Base-by-base conservation (phyloP, 2,329 filamentous ascomycete genomes). In the Trichophyton verrucosum region DNA sequence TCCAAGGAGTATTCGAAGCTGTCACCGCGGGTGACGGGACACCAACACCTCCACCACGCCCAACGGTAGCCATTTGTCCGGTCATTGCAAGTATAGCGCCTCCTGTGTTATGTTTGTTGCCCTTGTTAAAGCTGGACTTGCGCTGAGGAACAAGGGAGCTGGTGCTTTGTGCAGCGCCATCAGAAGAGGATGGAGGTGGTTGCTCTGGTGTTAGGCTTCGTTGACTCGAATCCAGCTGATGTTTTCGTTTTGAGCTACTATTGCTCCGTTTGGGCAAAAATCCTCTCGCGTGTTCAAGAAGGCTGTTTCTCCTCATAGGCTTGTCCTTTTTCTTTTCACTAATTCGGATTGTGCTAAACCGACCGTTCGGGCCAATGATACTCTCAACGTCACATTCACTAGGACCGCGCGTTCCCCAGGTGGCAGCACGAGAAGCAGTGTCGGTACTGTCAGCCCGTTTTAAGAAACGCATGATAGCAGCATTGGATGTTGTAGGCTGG, bases 11-110 rank as follows among this genome's bases (percentile, higher is more conserved):
- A n/a, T 5, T 44, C 59, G 65, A 69, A 13, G 77, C 66, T 38
- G 68, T 69, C 33, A 67, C 65, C 60, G 63, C 72, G 36, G 72
- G 70, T 1, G 70, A 77, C 15, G 78, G 72, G 9, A 80, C 74
- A 7, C 79, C 77, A 61, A 88, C 77, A 4, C 86, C 87, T 40
- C 82, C 81, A 63, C 79, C 83, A 47, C 73, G 72, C 30, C 75
- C 76, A 60, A 78, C 70, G 9, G 76, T 74, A 8, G 75, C 72
- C 63, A 78, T 74, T 62, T 76, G 74, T 13, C 73, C 73, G n/a
- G 75, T 72, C 67, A 78, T 76, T 3, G 74, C 75, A 49, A 76
- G 69, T 33, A 78, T 65, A n/a, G 75, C 75, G 62, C 69, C 68
- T 6, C 72, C 68, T 3, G 73, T 75, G 51, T 70, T 73, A 3